Conservation (phyloP, 192 early-diverging fungal genomes). For the Entophlyctis luteolus region DNA sequence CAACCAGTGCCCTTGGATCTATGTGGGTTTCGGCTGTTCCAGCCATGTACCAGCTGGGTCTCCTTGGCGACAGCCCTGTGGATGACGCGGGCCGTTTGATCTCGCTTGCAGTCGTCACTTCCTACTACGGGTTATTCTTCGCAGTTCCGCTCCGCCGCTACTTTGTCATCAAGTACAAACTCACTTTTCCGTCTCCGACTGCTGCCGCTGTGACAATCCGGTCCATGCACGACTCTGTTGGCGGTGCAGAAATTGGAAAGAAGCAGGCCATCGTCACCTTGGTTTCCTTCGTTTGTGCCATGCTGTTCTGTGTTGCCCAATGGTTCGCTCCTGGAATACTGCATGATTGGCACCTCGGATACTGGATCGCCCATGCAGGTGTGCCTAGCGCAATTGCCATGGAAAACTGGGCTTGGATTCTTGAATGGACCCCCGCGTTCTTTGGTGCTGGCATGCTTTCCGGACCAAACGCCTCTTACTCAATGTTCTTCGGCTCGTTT, state of each 20-base stretch:
- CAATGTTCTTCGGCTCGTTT: slow-evolving; percentile 53
- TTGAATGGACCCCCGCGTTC: slow-evolving; percentile 65
- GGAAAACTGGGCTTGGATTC: slow-evolving; percentile 33
- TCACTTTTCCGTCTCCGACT: slow-evolving; percentile 77
- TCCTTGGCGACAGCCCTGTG: slow-evolving; percentile 38
- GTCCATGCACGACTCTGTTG: slow-evolving; percentile 47
- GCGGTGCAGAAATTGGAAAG: slow-evolving; percentile 46
- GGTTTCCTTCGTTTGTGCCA: too few relatives aligned
- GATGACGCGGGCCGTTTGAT: background rate
- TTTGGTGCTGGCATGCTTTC: too few relatives aligned
- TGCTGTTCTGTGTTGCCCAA: too few relatives aligned
- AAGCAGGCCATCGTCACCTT: too few relatives aligned
- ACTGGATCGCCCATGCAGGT: too few relatives aligned
- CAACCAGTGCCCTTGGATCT: too few relatives aligned
- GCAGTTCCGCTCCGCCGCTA: too few relatives aligned
- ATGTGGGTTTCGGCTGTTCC: slow-evolving; percentile 79
- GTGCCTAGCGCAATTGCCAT: too few relatives aligned
- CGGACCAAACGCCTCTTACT: slow-evolving; percentile 48
- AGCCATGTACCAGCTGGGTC: slow-evolving; percentile 66
- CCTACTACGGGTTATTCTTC: too few relatives aligned
- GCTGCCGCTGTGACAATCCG: slow-evolving; percentile 71
- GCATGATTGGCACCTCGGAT: too few relatives aligned
- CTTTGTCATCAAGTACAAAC: slow-evolving; percentile 74
- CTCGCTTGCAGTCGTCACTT: background rate
- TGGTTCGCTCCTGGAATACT: too few relatives aligned